These are phyloP conservation scores for Fragilariopsis cylindrus DNA, from an alignment of 108 stramenopile genomes.

Conservation along the genomic window DNA sequence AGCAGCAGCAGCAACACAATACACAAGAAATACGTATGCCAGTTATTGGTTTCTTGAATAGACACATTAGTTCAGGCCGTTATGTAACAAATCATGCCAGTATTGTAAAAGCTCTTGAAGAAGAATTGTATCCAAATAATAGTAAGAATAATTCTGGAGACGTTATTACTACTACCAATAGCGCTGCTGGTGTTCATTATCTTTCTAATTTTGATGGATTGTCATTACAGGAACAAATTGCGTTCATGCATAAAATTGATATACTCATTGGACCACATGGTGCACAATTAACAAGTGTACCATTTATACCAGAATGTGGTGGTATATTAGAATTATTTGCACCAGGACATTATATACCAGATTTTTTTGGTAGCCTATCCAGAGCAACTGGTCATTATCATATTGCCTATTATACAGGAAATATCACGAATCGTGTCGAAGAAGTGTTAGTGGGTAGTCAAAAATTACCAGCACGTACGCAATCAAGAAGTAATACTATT, in stretches of 20 bases:
- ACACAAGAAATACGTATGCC: not conserved
- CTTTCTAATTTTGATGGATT: slow-evolving; percentile 10
- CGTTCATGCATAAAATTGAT: slow-evolving; percentile 17
- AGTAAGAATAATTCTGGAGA: too few species aligned
- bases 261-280: slow-evolving; percentile 42
- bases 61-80: not conserved
- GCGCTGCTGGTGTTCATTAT: not conserved
- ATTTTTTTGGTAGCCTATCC: not conserved
- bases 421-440: not conserved
- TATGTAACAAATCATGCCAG: not conserved
- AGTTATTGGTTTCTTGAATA: slow-evolving; percentile 1
- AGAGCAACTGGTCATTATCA: not conserved
- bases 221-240: slow-evolving; percentile 17
- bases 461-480: too few species aligned
- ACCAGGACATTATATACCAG: not conserved
- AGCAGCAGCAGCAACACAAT: not conserved
- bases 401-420: not conserved
- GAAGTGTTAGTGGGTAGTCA: too few species aligned
- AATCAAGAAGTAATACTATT: too few species aligned
- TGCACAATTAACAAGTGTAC: slow-evolving; percentile 21
- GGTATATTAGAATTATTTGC: slow-evolving; percentile 41
- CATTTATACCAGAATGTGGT: slow-evolving; percentile 35
- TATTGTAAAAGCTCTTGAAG: not conserved
- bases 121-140: not conserved
- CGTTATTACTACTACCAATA: too few species aligned